Conservation (phyloP, 257 asterid species). For the Lithospermum erythrorhizon region DNA sequence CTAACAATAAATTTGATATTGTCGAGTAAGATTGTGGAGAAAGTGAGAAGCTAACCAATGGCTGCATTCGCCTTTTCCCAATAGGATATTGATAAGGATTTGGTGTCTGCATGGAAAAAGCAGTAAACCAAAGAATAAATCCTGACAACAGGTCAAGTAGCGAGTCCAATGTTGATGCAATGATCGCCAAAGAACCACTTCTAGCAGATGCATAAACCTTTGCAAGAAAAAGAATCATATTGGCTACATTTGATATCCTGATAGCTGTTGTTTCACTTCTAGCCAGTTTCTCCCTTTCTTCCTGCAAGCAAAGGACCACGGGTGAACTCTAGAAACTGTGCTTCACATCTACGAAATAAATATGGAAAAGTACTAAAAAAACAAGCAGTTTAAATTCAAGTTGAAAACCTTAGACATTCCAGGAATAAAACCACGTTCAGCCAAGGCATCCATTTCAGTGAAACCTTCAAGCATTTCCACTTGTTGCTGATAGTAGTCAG, state of each 20-base stretch:
- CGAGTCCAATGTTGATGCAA: slow-evolving; percentile 47
- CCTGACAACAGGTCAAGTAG: slow-evolving; percentile 48
- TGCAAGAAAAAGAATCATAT: slow-evolving; percentile 45
- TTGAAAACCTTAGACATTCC: slow-evolving; percentile 40
- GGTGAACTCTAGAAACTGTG: background rate
- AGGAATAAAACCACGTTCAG: slow-evolving; percentile 30
- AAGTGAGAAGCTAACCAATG: slow-evolving; percentile 41
- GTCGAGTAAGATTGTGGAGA: background rate
- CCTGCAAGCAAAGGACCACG: slow-evolving; percentile 28
- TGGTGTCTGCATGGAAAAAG: slow-evolving; percentile 43
- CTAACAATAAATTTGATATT: background rate
- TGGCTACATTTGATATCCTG: slow-evolving; percentile 40
- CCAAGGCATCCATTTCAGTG: slow-evolving; percentile 41
- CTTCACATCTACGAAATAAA: background rate
- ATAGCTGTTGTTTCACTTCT: slow-evolving; percentile 42
- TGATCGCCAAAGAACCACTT: slow-evolving; percentile 46
- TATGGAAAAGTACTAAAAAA: background rate
- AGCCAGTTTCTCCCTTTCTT: slow-evolving; percentile 37
- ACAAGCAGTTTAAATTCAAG: background rate
- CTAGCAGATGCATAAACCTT: slow-evolving; percentile 40
- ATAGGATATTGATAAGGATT: slow-evolving; percentile 46
- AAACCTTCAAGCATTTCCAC: slow-evolving; percentile 44
- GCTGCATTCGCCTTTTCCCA: slow-evolving; percentile 55
- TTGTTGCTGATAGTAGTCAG: slow-evolving; percentile 43
- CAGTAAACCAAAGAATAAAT: slow-evolving; percentile 46